Conservation (phyloP, 768 basidiomycete species). For the Leucogyrophana mollusca region DNA sequence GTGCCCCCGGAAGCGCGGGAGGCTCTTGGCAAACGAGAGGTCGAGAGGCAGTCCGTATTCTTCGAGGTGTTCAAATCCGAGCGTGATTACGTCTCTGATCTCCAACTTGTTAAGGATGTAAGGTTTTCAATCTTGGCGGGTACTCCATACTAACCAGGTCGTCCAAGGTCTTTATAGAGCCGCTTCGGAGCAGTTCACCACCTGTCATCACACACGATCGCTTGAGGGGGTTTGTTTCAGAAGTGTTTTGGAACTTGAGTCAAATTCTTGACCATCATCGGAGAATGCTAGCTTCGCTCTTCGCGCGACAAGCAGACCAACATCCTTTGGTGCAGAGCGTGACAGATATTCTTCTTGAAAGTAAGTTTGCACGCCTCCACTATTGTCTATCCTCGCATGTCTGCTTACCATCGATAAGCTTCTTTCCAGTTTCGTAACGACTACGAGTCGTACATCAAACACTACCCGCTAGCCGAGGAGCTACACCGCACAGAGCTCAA, state of each 20-base stretch:
- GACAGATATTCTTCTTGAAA: conserved; percentile 81
- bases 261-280: conserved; percentile 68
- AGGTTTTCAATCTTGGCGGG: conserved; percentile 2
- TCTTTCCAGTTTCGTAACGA: conserved; percentile 50
- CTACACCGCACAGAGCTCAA: conserved; percentile 75
- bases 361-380: conserved; percentile 37
- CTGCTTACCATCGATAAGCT: conserved; percentile 24
- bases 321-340: conserved; percentile 82
- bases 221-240: conserved; percentile 65
- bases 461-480: conserved; percentile 85
- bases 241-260: conserved; percentile 83
- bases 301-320: conserved; percentile 79
- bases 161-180: conserved; percentile 68
- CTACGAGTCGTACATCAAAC: conserved; percentile 84
- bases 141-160: conserved; percentile 4
- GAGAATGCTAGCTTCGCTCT: conserved; percentile 68
- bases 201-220: conserved; percentile 57
- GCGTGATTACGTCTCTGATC: conserved; percentile 81
- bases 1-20: conserved; percentile 72
- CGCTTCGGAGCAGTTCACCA: conserved; percentile 58
- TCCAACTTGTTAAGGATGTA: conserved; percentile 70
- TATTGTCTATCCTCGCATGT: conserved; percentile 2
- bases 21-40: conserved; percentile 71
- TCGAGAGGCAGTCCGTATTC: conserved; percentile 81
- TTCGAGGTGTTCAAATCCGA: conserved; percentile 92